phyloP scores from a whole-genome alignment of 257 asterid genomes.

The Nicotiana tomentosiformis region DNA sequence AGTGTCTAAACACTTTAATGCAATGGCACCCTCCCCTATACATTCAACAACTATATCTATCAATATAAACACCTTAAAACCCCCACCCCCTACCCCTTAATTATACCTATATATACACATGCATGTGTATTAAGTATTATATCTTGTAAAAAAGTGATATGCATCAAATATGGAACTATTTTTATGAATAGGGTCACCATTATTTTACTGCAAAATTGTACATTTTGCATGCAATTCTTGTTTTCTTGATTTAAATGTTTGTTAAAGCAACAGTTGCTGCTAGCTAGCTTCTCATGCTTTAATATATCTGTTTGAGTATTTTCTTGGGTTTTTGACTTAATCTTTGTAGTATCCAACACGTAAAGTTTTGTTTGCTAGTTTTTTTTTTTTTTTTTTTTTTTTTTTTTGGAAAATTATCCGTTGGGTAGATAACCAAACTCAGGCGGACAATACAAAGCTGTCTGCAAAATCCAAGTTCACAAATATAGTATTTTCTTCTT shows the following conservation, averaged over 20 bases:
- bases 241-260: neutral
- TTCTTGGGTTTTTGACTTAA: slow-evolving; percentile 26
- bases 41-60: slow-evolving; percentile 16
- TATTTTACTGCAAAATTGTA: neutral
- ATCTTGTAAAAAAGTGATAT: neutral
- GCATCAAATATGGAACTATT: neutral
- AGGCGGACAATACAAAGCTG: slow-evolving; percentile 39
- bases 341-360: slow-evolving; percentile 34
- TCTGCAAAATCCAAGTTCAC: neutral
- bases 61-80: neutral
- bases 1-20: slow-evolving; percentile 41
- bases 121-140: neutral
- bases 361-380: slow-evolving; percentile 31
- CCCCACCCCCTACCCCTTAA: neutral
- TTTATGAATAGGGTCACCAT: slow-evolving; percentile 8
- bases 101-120: neutral
- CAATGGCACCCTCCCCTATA: slow-evolving; percentile 50
- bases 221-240: slow-evolving; percentile 16
- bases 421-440: slow-evolving; percentile 79
- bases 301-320: neutral
- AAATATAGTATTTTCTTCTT: neutral
- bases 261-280: neutral
- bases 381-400: neutral
- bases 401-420: slow-evolving; percentile 19
- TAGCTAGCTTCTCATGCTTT: neutral